Base-by-base conservation (phyloP, 1,284 basidiomycete species). In the Xerocomus amazonicus region DNA sequence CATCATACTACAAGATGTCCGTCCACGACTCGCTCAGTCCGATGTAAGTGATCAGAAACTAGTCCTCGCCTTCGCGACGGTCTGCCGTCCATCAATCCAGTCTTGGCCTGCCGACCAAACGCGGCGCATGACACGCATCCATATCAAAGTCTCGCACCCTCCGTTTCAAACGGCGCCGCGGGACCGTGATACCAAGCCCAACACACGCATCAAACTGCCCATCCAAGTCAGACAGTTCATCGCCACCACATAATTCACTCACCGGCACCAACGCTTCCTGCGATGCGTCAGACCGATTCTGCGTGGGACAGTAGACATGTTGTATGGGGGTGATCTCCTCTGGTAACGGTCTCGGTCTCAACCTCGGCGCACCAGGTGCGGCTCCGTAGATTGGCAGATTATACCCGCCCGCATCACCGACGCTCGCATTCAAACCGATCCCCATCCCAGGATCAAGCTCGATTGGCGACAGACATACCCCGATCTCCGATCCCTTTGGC, bases 311-410 rank as follows among this genome's bases (percentile, higher is more conserved):
- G 12, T 8, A 31, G 29, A 7, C 3, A 3, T 31, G 12, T 3
- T 31, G 12, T 23, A 31, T 7, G 3, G 9, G 12, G 12, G 3
- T 12, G 29, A 8, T 31, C 29, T 52, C 47, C 10, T 55, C 47
- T 13, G 65, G 62, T 38, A 65, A 36, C 7, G 58, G 47, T 16
- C 5, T 47, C 13, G 55, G n/a, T n/a, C 23, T 37, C 48, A 55
- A 52, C 28, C 56, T 54, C n/a, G 66, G 66, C n/a, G 66, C 63
- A 35, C 56, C 60, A 3, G 64, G 66, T 17, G 45, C 13, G 3
- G 27, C 47, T 1, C 6, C 19, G 0, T 16, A 9, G 14, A 35
- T 13, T 26, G 50, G 14, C 32, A 10, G 7, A 38, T 14, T 34
- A 31, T 29, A 23, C 26, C 26, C 8, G 14, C 29, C 34, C 27